Evolutionary conservation across 106 monocot genomes (phyloP).

Genomic region (Chionographis japonica): DNA sequence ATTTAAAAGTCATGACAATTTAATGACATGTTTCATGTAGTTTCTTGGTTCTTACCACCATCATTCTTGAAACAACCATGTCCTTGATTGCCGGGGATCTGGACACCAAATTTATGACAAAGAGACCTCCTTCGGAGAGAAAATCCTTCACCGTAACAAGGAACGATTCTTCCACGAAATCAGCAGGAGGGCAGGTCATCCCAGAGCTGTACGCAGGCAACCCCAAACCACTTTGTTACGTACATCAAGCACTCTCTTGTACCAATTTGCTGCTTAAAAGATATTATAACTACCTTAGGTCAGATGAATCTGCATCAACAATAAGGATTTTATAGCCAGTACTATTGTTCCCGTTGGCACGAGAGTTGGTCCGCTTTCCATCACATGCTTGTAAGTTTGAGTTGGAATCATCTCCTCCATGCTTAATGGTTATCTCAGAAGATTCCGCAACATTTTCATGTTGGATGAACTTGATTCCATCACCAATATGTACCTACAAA

Average conservation of each 20-base stretch:
- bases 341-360: conserved; percentile 13
- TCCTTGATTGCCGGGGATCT: conserved; percentile 63
- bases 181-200: conserved; percentile 71
- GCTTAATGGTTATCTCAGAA: conserved; percentile 3
- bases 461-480: conserved; percentile 74
- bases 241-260: not conserved
- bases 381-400: not conserved
- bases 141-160: conserved; percentile 60
- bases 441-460: conserved; percentile 7
- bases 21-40: not conserved
- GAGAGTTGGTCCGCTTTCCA: conserved; percentile 3
- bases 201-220: conserved; percentile 51
- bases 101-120: conserved; percentile 83
- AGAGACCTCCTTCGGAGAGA: conserved; percentile 61
- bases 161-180: conserved; percentile 78
- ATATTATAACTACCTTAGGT: conserved; percentile 48
- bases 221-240: not conserved
- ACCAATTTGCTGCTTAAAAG: not conserved
- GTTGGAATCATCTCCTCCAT: not conserved
- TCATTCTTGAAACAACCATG: conserved; percentile 57
- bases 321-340: conserved; percentile 50
- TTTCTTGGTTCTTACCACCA: conserved; percentile 39
- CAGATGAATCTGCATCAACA: conserved; percentile 93
- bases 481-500: conserved; percentile 69
- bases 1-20: not conserved